phyloP scores from a whole-genome alignment of 208 protist genomes.

The Trypanosomatidae sp. region DNA sequence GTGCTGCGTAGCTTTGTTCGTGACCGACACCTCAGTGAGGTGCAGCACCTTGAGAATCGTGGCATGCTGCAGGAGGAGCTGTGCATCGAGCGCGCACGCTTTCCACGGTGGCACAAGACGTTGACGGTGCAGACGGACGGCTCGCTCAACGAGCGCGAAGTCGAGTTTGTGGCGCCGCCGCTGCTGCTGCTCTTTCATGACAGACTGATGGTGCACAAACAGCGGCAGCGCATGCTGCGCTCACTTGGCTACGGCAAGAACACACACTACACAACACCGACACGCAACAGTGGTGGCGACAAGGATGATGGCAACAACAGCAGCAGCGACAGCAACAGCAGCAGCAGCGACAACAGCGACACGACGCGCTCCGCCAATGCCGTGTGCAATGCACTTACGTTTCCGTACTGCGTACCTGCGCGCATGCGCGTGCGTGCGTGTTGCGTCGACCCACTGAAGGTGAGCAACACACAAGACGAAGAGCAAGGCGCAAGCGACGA shows the following conservation, averaged over 20 bases:
- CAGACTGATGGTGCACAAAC: conserved; percentile 53
- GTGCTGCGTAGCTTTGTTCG: conserved; percentile 77
- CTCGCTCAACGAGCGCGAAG: conserved; percentile 76
- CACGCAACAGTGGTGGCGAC: no score
- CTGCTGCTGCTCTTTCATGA: conserved; percentile 77
- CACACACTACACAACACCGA: no score
- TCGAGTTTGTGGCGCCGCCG: conserved; percentile 80
- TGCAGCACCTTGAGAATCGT: conserved; percentile 85
- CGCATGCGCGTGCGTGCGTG: conserved; percentile 42
- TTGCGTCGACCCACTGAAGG: conserved; percentile 46
- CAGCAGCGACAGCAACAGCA: no score
- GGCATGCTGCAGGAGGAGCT: conserved; percentile 87
- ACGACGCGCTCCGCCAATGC: conserved; percentile 44
- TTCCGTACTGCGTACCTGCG: conserved; percentile 81
- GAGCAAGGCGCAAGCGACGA: no score
- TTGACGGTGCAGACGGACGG: conserved; percentile 80
- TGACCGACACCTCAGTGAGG: conserved; percentile 69
- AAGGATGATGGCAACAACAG: no score
- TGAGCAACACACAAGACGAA: no score
- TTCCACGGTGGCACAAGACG: conserved; percentile 68
- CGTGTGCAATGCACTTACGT: conserved; percentile 65
- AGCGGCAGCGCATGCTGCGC: conserved; percentile 71
- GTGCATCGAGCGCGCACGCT: conserved; percentile 68
- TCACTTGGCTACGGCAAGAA: conserved; percentile 74
- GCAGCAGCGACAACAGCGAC: no score